phyloP scores from a whole-genome alignment of 805 yeast species.

The Dipodascus geniculatus region DNA sequence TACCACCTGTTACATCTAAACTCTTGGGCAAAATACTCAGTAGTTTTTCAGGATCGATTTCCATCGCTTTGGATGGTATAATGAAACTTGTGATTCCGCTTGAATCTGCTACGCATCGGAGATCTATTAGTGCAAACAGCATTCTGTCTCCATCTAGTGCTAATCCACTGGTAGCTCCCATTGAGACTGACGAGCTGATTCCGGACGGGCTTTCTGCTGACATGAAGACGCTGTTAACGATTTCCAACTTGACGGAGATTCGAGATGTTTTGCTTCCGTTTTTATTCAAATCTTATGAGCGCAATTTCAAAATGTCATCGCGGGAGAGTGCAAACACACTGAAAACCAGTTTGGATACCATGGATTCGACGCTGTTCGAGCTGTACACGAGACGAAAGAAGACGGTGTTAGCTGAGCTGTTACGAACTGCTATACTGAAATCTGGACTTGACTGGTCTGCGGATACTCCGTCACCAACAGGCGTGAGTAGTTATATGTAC shows the following conservation, averaged over 20 bases:
- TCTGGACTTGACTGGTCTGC: constrained; percentile 34
- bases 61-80: constrained; percentile 23
- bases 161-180: constrained; percentile 28
- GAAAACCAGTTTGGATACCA: constrained; percentile 32
- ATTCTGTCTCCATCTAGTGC: constrained; percentile 21
- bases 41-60: constrained; percentile 28
- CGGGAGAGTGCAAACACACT: constrained; percentile 34
- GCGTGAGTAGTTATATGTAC: constrained; percentile 33
- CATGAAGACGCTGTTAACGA: constrained; percentile 37
- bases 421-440: constrained; percentile 28
- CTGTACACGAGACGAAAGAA: constrained; percentile 41
- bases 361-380: constrained; percentile 43
- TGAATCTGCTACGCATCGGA: constrained; percentile 6
- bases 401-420: constrained; percentile 28
- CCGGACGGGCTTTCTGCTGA: constrained; percentile 37
- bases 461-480: constrained; percentile 13
- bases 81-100: constrained; percentile 18
- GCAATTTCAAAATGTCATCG: constrained; percentile 35
- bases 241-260: constrained; percentile 43
- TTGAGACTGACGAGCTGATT: constrained; percentile 28
- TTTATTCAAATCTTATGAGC: constrained; percentile 38
- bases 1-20: constrained; percentile 22
- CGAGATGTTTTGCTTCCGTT: constrained; percentile 36
- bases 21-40: constrained; percentile 23
- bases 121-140: constrained; percentile 4